Evolutionary conservation across 176 grass and related monocot genomes (phyloP).

Genomic region (Musa itinerans): DNA sequence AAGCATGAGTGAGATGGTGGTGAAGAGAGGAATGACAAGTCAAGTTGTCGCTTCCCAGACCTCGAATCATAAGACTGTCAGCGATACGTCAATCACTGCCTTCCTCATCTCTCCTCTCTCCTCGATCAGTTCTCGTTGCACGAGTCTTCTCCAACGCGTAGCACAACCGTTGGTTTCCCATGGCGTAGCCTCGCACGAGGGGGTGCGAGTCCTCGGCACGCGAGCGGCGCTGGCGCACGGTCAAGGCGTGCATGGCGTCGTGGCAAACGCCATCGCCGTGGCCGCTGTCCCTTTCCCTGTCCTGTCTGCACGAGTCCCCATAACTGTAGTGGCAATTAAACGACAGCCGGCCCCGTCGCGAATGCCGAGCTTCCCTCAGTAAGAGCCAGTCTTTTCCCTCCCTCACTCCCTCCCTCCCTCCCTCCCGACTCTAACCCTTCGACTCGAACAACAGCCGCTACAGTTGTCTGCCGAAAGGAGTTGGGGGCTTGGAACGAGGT

Average conservation of each 20-base stretch:
- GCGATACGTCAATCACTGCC: not conserved
- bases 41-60: conserved; percentile 38
- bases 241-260: no score
- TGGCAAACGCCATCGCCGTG: no score
- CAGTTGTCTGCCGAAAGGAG: not conserved
- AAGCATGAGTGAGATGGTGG: not conserved
- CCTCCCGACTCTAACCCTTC: not conserved
- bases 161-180: no score
- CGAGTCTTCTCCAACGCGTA: no score
- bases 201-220: no score
- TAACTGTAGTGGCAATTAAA: conserved; percentile 31
- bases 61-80: conserved; percentile 55
- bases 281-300: not conserved
- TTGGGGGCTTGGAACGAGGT: not conserved
- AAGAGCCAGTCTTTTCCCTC: not conserved
- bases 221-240: not conserved
- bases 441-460: not conserved
- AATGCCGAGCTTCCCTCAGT: not conserved
- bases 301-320: conserved; percentile 26
- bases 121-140: no score
- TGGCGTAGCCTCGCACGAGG: no score
- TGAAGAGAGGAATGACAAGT: conserved; percentile 27
- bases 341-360: conserved; percentile 15
- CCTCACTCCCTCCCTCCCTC: not conserved
- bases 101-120: no score